Conservation (phyloP, 176 grass and related monocot genomes). For the Carex cristatella region DNA sequence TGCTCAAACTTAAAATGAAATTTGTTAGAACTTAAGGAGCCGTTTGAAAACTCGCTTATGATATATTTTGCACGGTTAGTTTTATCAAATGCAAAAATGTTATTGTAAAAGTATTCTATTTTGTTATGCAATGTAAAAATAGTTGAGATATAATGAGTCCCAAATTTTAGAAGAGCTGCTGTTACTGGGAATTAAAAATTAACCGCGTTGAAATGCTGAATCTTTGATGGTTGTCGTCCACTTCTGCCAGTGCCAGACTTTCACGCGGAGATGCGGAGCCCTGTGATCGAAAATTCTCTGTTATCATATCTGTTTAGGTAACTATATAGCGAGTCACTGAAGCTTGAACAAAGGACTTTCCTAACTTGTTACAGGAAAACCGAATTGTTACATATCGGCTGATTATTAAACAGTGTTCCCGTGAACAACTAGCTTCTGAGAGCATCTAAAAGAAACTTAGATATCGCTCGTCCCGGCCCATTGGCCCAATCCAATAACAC, state of each 20-base stretch:
- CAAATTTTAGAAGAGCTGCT: not conserved
- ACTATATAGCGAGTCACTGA: not conserved
- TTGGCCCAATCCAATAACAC: not conserved
- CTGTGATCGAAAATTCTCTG: not conserved
- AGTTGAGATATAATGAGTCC: not conserved
- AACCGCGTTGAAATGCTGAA: not conserved
- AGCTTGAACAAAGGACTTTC: not conserved
- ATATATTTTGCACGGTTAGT: no score
- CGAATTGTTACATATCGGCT: not conserved
- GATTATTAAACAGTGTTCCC: not conserved
- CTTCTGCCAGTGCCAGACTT: not conserved
- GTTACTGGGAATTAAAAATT: not conserved
- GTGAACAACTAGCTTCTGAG: not conserved
- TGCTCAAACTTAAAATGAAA: no score
- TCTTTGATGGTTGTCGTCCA: not conserved
- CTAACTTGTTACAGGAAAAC: not conserved
- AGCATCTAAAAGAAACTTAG: no score
- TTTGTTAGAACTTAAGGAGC: no score
- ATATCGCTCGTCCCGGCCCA: not conserved
- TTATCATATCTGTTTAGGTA: not conserved
- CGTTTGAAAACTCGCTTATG: no score
- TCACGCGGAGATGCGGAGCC: constrained; percentile 8
- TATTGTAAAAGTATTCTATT: no score
- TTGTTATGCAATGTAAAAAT: no score
- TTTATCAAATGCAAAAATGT: no score